Evolutionary conservation across 129 eudicot genomes (phyloP), one percentile per base, ranked within the genome.

Genomic region (Centella asiatica): DNA sequence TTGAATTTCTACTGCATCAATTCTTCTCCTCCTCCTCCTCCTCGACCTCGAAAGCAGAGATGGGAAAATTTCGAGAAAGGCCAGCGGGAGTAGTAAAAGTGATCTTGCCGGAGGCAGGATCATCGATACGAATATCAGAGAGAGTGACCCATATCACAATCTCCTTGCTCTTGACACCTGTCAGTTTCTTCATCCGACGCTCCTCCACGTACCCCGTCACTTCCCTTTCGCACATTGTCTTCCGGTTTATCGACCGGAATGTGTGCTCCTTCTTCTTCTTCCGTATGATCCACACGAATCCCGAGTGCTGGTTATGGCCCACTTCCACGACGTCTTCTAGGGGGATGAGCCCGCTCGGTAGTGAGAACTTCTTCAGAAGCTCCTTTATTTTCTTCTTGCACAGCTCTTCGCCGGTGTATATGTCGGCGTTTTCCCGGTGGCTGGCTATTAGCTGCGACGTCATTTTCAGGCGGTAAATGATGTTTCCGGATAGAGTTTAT

Each of bases 161-260:
- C 86, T 92, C 98, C 69, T 82, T 92, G 36, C 92, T 77, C 77
- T 92, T 84, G 9, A 92, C 96, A 2, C 96, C 95, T 0, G 93
- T 83, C 24, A 92, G 29, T 44, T 66, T 78, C 83, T 71, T 66
- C 96, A 92, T 82, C 86, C 77, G 73, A 8, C 86, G 81, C 20
- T 84, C 81, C 67, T 87, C 79, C 29, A 87, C 68, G 48, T 82
- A 78, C 59, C 86, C 86, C 24, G 99, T 84, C 8, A 92, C 88
- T 53, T 87, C 94, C 12, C 76, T 72, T 36, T 84, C 95, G 65
- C 82, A 87, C 68, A 78, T 70, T 0, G 85, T 87, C 17, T 62
- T 77, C 6, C 76, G 71, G 4, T 68, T 51, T 53, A 92, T 87
- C 27, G 62, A 50, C 1, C 46, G 26, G 73, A 84, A 87, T 1